Evolutionary conservation across 352 stramenopile species (phyloP), one percentile per base, ranked within the genome.

Genomic region (Phytophthora nicotianae): DNA sequence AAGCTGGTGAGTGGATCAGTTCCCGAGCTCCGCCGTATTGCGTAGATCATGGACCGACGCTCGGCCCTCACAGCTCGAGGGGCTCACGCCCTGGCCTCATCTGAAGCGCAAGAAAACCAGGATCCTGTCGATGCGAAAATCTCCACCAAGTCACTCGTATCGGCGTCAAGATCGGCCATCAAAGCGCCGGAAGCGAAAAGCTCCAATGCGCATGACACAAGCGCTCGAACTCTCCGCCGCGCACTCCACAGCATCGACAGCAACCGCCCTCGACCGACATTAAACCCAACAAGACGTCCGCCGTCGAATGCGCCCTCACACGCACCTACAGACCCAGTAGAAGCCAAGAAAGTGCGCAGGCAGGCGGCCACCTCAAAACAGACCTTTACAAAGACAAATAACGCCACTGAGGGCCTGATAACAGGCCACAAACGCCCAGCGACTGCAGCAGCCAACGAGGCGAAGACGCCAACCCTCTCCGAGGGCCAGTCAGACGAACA

Each of bases 31-130:
- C 43, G 29, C 27, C 8, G 46, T 52, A 32, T 17, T 14, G 2
- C 17, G 48, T 45, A 68, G 24, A 46, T 38, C 4, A 84, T 84
- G 72, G 51, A 69, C 33, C 55, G 3, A 42, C 45, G 42, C 59
- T 43, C 26, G 1, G 4, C 41, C 21, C 17, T 47, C 27, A 64
- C 47, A 2, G 0, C 32, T 51, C 57, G 26, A n/a, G 27, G 33
- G 1, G 14, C 27, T 11, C 14, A 41, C 11, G 1, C n/a, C 5
- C 9, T 19, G 5, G 2, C 5, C 42, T 54, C 38, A 49, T 38
- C 37, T 17, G 27, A 65, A n/a, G 58, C 63, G n/a, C 72, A 74
- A 48, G 70, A 83, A 60, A 83, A 82, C 27, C 26, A 65, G 50
- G 67, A 75, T 7, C 66, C 63, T 23, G 50, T 35, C 0, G 37